These are phyloP conservation scores for Halophytophthora batemanensis DNA, from an alignment of 352 stramenopile species.

Conservation along the genomic window DNA sequence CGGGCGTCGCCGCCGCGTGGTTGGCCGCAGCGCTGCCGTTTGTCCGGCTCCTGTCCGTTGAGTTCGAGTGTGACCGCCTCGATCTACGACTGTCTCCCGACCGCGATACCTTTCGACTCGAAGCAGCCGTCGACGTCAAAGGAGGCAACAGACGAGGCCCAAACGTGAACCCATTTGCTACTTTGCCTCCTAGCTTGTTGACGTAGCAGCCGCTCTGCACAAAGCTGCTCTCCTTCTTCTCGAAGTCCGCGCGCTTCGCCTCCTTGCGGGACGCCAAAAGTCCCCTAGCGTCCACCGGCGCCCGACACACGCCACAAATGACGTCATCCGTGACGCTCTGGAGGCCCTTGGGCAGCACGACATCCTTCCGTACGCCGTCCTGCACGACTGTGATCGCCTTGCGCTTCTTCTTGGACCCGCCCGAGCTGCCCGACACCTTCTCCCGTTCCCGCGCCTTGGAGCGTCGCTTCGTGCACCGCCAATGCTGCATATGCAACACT, in stretches of 20 bases:
- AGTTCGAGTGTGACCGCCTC: neutral
- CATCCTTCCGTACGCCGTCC: conserved; percentile 52
- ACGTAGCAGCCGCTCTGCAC: conserved; percentile 59
- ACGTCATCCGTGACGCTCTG: conserved; percentile 46
- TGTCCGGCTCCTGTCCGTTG: conserved; percentile 13
- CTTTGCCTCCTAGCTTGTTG: conserved; percentile 35
- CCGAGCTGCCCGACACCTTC: conserved; percentile 10
- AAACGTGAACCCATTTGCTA: conserved; percentile 12
- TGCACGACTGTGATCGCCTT: conserved; percentile 50
- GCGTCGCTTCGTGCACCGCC: conserved; percentile 69
- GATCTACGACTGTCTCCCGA: neutral
- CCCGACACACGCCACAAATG: conserved; percentile 55
- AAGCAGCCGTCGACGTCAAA: conserved; percentile 9
- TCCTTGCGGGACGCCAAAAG: conserved; percentile 57
- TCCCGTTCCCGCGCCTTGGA: conserved; percentile 30
- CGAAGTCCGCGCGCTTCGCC: conserved; percentile 43
- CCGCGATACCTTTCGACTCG: conserved; percentile 15
- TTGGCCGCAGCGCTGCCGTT: conserved; percentile 17
- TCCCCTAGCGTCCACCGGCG: conserved; percentile 45
- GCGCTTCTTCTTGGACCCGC: conserved; percentile 51
- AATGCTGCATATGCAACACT: conserved; percentile 62
- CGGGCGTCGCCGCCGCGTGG: conserved; percentile 16
- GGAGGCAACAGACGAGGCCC: neutral
- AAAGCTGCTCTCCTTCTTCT: conserved; percentile 59
- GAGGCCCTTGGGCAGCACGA: conserved; percentile 51